Evolutionary conservation across 192 early-diverging fungal genomes (phyloP).

Genomic region (Oehlia diaphana): DNA sequence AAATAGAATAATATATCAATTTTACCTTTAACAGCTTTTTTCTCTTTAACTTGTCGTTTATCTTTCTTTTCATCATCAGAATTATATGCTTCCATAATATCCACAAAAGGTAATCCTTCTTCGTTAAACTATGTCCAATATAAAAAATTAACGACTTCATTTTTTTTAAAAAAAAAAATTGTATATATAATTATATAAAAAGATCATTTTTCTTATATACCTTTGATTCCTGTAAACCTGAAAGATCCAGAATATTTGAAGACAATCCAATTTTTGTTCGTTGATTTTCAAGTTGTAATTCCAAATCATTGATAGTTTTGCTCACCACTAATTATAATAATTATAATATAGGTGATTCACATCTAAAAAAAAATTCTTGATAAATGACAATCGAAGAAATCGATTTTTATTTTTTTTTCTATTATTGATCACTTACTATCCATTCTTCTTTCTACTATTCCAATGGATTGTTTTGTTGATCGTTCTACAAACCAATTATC

Average conservation of each 20-base stretch:
- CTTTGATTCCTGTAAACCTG: background rate
- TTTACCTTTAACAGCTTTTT: background rate
- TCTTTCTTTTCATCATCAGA: slow-evolving; percentile 51
- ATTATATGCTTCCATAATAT: slow-evolving; percentile 63
- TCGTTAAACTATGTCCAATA: slow-evolving; percentile 61
- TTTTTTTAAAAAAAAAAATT: background rate
- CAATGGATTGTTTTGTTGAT: slow-evolving; percentile 71
- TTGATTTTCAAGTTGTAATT: slow-evolving; percentile 4
- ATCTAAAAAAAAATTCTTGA: slow-evolving; percentile 2
- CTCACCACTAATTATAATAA: background rate
- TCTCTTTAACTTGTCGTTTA: slow-evolving; percentile 2
- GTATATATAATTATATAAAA: background rate
- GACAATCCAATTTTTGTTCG: background rate
- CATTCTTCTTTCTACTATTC: slow-evolving; percentile 67
- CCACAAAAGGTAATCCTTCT: slow-evolving; percentile 74
- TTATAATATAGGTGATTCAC: background rate
- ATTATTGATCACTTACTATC: slow-evolving; percentile 49
- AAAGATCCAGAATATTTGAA: slow-evolving; percentile 19
- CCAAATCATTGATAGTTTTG: slow-evolving; percentile 8
- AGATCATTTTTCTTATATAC: background rate
- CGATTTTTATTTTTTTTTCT: background rate
- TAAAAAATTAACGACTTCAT: background rate
- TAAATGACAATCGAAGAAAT: background rate
- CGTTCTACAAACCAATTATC: slow-evolving; percentile 91
- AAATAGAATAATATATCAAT: slow-evolving; percentile 12